Base-by-base conservation (phyloP, 2,329 filamentous ascomycete genomes). In the Aulographum hederae region DNA sequence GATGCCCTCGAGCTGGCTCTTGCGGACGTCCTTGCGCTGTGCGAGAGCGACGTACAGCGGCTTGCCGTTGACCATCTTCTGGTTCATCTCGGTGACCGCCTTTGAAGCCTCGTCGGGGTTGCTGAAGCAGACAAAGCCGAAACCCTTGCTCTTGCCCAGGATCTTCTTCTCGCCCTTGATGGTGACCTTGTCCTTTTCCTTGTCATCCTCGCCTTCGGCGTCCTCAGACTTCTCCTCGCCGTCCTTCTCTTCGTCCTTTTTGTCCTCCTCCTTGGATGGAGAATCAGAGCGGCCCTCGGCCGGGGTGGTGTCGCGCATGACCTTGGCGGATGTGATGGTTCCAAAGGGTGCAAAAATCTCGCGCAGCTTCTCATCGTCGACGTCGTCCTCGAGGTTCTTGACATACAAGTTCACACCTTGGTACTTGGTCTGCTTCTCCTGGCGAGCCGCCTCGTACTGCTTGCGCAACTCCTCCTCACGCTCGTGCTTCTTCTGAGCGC, bases 401-500 rank as follows among this genome's bases (percentile, higher is more conserved):
- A 98, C 89, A 66, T 98, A 98, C 31, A 98, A 71, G 67, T 98
- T 98, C 57, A 98, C 89, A 45, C 89, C 89, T 64, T 93, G 84
- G 63, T 98, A 98, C 68, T 98, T 98, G 65, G 73, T 91, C 56
- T 84, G 85, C 69, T 98, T 98, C 71, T 98, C 89, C 48, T 91
- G 69, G 48, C 89, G 86, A 47, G 84, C 84, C 50, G 86, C 86
- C 62, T 98, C 89, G 59, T 98, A 95, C 51, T 93, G 92, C 69
- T 82, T 92, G 64, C 89, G 85, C 38, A 98, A 76, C 63, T 98
- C 89, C 65, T 98, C 89, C 67, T 98, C 89, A 50, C 89, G 89
- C 67, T 98, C 89, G 56, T 95, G 89, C 71, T 98, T 98, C 80
- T 98, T 98, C 69, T 95, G 89, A 36, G 89, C 89, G 56, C 89